Percentiles rank a stretch among this genome's conserved stretches.
Evolutionary conservation across 495 filamentous ascomycete species (phyloP).

Genomic region (Hamigera avellanea): DNA sequence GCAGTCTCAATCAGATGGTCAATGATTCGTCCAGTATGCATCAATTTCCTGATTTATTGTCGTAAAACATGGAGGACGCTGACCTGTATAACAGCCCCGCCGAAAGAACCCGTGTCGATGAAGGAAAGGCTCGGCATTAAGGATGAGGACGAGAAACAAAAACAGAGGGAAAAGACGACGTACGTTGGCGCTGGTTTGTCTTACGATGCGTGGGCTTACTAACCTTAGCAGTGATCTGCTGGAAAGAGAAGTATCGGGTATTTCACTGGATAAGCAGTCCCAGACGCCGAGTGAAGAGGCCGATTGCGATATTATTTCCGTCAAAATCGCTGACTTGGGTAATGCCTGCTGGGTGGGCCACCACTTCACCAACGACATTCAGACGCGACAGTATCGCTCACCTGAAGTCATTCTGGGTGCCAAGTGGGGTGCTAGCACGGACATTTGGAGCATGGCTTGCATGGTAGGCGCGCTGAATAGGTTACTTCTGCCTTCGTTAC

Average conservation of each 20-base stretch:
- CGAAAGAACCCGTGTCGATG: constrained; percentile 38
- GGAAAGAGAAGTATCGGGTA: constrained; percentile 85
- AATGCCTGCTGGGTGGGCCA: constrained; percentile 99
- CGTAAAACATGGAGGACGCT: neutral
- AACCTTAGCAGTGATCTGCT: constrained; percentile 58
- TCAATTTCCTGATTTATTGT: constrained; percentile 2
- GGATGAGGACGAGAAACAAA: constrained; percentile 59
- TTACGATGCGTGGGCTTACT: too few species aligned
- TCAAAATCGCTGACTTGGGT: constrained; percentile 97
- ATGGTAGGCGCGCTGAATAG: constrained; percentile 55
- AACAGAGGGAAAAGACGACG: constrained; percentile 90
- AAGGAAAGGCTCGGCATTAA: constrained; percentile 49
- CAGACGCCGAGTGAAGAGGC: constrained; percentile 35
- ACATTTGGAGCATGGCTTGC: constrained; percentile 98
- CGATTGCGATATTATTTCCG: constrained; percentile 70
- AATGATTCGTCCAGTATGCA: constrained; percentile 56
- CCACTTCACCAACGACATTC: constrained; percentile 99
- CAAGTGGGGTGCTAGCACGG: constrained; percentile 97
- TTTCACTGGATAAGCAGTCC: constrained; percentile 73
- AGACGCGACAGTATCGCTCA: constrained; percentile 93
- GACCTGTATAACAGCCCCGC: constrained; percentile 5
- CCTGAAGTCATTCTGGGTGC: constrained; percentile 94
- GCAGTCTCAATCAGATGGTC: constrained; percentile 74
- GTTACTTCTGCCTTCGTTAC: neutral
- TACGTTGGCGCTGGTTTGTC: too few species aligned